Conservation (phyloP, 257 asterid genomes). For the Solanum bulbocastanum region DNA sequence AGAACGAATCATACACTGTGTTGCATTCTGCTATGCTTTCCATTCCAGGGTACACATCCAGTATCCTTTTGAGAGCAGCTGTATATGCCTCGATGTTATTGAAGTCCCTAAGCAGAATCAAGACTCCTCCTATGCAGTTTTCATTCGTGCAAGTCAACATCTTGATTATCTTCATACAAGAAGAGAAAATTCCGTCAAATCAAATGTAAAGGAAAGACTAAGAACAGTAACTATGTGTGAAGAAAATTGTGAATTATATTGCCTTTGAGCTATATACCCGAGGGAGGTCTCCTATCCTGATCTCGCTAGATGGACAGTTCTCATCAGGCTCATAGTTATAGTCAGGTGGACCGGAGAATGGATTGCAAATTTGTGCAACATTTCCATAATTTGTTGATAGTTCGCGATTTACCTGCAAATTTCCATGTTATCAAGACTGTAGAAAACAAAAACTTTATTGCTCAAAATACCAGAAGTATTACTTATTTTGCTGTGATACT, state of each 20-base stretch:
- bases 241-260: background rate
- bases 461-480: background rate
- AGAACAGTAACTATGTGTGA: background rate
- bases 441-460: background rate
- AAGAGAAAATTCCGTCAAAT: background rate
- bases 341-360: constrained; percentile 69
- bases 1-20: constrained; percentile 50
- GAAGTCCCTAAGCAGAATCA: constrained; percentile 28
- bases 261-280: constrained; percentile 14
- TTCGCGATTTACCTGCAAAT: constrained; percentile 58
- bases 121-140: constrained; percentile 59
- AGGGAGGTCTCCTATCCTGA: constrained; percentile 59
- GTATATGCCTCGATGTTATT: constrained; percentile 39
- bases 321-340: constrained; percentile 40
- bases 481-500: background rate
- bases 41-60: constrained; percentile 66
- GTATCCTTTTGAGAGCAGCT: constrained; percentile 46
- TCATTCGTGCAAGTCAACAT: constrained; percentile 49
- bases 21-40: constrained; percentile 59
- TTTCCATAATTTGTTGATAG: constrained; percentile 44
- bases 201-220: background rate
- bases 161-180: constrained; percentile 25
- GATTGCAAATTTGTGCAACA: constrained; percentile 71
- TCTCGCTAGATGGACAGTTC: constrained; percentile 37
- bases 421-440: background rate